Evolutionary conservation across 257 asterid genomes (phyloP).

Genomic region (Solanum bulbocastanum): DNA sequence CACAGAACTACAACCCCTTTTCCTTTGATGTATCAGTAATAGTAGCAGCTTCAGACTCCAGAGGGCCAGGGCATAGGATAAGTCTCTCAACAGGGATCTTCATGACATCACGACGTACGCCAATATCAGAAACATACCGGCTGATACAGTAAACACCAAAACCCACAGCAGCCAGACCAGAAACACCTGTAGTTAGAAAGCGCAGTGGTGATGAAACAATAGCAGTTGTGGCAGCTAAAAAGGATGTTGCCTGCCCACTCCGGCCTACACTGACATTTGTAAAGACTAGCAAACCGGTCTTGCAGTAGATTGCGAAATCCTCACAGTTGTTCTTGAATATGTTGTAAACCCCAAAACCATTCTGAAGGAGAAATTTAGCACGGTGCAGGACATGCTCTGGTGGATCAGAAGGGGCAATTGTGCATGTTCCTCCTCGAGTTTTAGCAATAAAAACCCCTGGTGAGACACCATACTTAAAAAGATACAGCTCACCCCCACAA

Average conservation of each 20-base stretch:
- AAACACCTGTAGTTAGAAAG: conserved; percentile 46
- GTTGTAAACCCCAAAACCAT: conserved; percentile 69
- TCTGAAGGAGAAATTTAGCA: conserved; percentile 59
- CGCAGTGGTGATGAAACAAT: conserved; percentile 69
- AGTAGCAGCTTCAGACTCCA: conserved; percentile 9
- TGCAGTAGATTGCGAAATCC: conserved; percentile 86
- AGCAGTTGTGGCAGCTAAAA: conserved; percentile 58
- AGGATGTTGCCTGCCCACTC: conserved; percentile 76
- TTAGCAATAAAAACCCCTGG: conserved; percentile 48
- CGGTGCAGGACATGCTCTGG: conserved; percentile 55
- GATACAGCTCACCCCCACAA: conserved; percentile 52
- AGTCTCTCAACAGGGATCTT: conserved; percentile 84
- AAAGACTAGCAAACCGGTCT: conserved; percentile 66
- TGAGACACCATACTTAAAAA: conserved; percentile 49
- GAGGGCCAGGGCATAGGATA: conserved; percentile 13
- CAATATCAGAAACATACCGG: conserved; percentile 64
- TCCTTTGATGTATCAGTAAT: conserved; percentile 7
- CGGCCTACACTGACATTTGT: conserved; percentile 52
- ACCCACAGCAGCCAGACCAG: conserved; percentile 50
- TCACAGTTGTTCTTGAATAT: conserved; percentile 83
- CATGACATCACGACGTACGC: conserved; percentile 66
- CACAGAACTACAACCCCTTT: conserved; percentile 5
- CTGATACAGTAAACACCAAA: conserved; percentile 61
- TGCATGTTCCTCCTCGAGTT: conserved; percentile 88
- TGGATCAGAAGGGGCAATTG: conserved; percentile 63